Evolutionary conservation across 2,329 filamentous ascomycete genomes (phyloP).

Genomic region (Trichoderma polysporum): DNA sequence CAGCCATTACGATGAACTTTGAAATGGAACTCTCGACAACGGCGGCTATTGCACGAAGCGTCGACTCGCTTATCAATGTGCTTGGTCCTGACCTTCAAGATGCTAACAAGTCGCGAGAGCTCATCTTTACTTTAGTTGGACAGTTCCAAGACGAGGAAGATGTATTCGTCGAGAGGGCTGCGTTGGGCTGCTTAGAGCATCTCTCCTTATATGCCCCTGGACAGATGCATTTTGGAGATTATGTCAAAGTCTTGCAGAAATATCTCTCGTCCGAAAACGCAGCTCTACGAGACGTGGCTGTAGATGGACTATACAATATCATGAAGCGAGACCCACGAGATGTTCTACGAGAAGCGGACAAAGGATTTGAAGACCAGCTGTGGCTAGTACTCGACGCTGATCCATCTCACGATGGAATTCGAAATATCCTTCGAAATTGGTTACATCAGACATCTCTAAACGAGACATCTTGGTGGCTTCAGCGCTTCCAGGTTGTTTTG

Average conservation of each 20-base stretch:
- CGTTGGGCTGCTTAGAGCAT: slow-evolving; percentile 83
- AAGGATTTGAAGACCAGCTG: slow-evolving; percentile 82
- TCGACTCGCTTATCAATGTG: slow-evolving; percentile 96
- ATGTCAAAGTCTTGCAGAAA: slow-evolving; percentile 78
- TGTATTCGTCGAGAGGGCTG: slow-evolving; percentile 69
- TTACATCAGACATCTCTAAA: slow-evolving; percentile 81
- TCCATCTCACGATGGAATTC: slow-evolving; percentile 75
- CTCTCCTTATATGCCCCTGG: slow-evolving; percentile 87
- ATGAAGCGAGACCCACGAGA: slow-evolving; percentile 91
- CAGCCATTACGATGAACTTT: slow-evolving; percentile 82
- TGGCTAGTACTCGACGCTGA: slow-evolving; percentile 84
- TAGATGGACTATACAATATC: slow-evolving; percentile 87
- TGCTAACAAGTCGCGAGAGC: slow-evolving; percentile 82
- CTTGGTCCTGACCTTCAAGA: slow-evolving; percentile 94
- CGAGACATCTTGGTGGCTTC: slow-evolving; percentile 82
- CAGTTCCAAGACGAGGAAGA: slow-evolving; percentile 79
- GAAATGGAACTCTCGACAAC: slow-evolving; percentile 82
- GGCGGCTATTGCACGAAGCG: slow-evolving; percentile 79
- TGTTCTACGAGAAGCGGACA: slow-evolving; percentile 72
- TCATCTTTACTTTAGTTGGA: slow-evolving; percentile 82
- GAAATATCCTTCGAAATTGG: slow-evolving; percentile 89
- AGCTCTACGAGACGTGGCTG: slow-evolving; percentile 73
- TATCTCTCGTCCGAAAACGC: slow-evolving; percentile 69
- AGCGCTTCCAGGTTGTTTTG: slow-evolving; percentile 82
- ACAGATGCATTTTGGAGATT: slow-evolving; percentile 78